These are phyloP conservation scores for Coemansia umbellata DNA, from an alignment of 192 early-diverging fungal species.

Conservation along the genomic window DNA sequence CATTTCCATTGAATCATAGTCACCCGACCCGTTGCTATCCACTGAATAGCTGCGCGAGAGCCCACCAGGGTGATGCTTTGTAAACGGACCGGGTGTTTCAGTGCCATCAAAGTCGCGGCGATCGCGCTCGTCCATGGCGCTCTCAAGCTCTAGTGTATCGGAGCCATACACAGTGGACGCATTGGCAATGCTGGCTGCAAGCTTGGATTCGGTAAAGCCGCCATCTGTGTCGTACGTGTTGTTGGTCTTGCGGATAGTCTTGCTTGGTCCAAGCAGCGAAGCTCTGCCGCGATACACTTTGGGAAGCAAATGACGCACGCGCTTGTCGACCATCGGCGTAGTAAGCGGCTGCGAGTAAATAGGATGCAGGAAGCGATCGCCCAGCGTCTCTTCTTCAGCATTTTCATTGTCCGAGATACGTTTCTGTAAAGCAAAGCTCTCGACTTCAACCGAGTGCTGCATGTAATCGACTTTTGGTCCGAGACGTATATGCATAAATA, in stretches of 20 bases:
- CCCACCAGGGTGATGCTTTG: conserved; percentile 9
- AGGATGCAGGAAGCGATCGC: conserved; percentile 65
- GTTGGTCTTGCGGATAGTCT: neutral
- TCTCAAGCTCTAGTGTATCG: conserved; percentile 27
- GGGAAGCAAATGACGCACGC: conserved; percentile 60
- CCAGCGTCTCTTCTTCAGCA: conserved; percentile 37
- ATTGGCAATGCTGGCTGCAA: conserved; percentile 22
- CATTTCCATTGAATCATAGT: conserved; percentile 22
- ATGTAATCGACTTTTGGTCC: conserved; percentile 58
- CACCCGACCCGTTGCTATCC: conserved; percentile 27
- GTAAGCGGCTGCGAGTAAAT: conserved; percentile 58
- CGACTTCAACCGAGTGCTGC: conserved; percentile 46
- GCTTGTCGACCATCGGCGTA: conserved; percentile 66
- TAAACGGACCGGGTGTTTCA: conserved; percentile 20
- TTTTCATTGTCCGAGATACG: conserved; percentile 4
- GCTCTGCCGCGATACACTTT: conserved; percentile 56
- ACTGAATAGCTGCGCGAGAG: conserved; percentile 35
- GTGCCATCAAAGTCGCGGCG: conserved; percentile 50
- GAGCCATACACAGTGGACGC: conserved; percentile 43
- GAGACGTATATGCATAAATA: conserved; percentile 45
- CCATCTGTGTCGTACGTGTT: neutral
- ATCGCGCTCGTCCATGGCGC: conserved; percentile 48
- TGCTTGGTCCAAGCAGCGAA: conserved; percentile 9
- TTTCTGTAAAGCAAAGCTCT: conserved; percentile 31
- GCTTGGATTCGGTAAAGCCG: conserved; percentile 4